Conservation (phyloP, 1,284 basidiomycete genomes). For the Pseudozyma sp. region DNA sequence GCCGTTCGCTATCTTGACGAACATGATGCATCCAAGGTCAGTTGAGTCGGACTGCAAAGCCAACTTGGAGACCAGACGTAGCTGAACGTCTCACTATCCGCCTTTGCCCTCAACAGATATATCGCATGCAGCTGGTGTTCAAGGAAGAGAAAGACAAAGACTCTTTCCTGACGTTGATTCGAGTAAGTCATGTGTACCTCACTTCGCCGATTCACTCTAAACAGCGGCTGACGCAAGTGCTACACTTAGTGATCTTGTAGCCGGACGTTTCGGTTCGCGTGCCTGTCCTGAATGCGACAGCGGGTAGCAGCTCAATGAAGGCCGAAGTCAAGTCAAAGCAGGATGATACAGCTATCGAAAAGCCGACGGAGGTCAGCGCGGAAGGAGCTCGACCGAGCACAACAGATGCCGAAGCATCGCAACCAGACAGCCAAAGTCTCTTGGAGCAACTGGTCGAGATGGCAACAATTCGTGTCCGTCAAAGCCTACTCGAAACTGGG, state of each 20-base stretch:
- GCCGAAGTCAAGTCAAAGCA: not conserved
- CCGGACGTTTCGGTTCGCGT: not conserved
- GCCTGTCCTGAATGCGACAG: not conserved
- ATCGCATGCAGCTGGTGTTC: constrained; percentile 35
- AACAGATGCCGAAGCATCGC: constrained; percentile 1
- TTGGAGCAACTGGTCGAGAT: constrained; percentile 21
- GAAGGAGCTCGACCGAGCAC: too few species aligned
- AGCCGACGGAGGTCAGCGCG: not conserved
- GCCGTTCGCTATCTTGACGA: constrained; percentile 32
- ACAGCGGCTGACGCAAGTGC: not conserved
- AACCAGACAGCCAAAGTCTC: constrained; percentile 14
- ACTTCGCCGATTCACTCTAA: too few species aligned
- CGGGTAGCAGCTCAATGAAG: not conserved
- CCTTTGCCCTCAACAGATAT: constrained; percentile 6
- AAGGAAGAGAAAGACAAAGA: constrained; percentile 20
- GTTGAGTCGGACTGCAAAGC: not conserved
- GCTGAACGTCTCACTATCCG: too few species aligned
- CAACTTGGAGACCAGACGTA: too few species aligned
- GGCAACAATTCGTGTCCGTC: not conserved
- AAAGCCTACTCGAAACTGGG: not conserved
- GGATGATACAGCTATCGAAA: too few species aligned
- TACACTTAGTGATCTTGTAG: constrained; percentile 1
- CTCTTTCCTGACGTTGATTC: constrained; percentile 29
- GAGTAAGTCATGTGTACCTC: constrained; percentile 13
- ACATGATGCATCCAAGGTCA: constrained; percentile 13